Conservation (phyloP, 768 basidiomycete species). For the Rhizopogon rudus region DNA sequence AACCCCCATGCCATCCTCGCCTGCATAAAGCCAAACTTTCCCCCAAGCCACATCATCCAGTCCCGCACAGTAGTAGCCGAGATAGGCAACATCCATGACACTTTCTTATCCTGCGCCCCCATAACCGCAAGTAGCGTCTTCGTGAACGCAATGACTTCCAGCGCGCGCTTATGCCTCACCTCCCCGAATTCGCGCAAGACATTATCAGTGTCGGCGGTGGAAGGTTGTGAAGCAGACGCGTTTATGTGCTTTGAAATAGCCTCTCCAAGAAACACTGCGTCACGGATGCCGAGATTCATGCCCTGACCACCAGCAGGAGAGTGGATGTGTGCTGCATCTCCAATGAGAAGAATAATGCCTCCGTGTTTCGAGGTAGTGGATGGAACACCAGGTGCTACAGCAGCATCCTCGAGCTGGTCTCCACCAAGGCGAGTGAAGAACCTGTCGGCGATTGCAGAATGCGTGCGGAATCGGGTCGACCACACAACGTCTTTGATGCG, state of each 20-base stretch:
- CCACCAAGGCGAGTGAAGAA: slow-evolving; percentile 28
- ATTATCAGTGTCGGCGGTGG: slow-evolving; percentile 15
- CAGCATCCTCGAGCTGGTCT: background rate
- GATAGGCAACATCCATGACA: slow-evolving; percentile 1
- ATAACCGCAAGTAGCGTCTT: slow-evolving; percentile 24
- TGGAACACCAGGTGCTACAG: background rate
- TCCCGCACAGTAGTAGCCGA: slow-evolving; percentile 1
- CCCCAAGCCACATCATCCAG: background rate
- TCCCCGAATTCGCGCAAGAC: slow-evolving; percentile 28
- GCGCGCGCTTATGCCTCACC: slow-evolving; percentile 29
- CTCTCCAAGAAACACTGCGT: slow-evolving; percentile 38
- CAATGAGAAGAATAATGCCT: slow-evolving; percentile 25
- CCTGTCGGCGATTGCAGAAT: slow-evolving; percentile 37
- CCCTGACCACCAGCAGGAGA: slow-evolving; percentile 49
- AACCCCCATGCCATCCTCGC: background rate
- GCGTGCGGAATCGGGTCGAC: slow-evolving; percentile 45
- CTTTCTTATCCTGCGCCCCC: background rate
- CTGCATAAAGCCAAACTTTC: background rate
- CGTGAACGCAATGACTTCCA: slow-evolving; percentile 33
- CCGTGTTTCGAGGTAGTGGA: slow-evolving; percentile 5
- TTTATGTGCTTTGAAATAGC: slow-evolving; percentile 29
- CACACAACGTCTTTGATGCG: slow-evolving; percentile 34
- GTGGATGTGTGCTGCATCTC: slow-evolving; percentile 49
- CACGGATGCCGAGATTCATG: slow-evolving; percentile 46
- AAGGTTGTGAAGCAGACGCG: slow-evolving; percentile 1